Evolutionary conservation across 805 yeast genomes (phyloP).

Genomic region (Lipomyces mesembrius): DNA sequence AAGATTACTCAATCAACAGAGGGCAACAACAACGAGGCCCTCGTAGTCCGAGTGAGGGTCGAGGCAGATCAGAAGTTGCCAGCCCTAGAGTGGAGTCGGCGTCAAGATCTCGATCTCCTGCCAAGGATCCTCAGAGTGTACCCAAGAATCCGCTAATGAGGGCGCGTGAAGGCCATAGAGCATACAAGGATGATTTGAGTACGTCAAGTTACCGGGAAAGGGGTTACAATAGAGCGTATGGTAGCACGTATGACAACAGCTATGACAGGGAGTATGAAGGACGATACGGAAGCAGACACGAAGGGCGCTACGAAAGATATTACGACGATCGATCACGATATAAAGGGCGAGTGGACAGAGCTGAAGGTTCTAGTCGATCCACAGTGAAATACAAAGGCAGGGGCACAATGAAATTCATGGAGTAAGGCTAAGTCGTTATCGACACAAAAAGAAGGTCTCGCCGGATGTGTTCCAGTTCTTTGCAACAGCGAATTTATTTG

Average conservation of each 20-base stretch:
- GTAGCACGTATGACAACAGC: not conserved
- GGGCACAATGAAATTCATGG: not conserved
- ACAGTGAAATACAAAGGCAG: not conserved
- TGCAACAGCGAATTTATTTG: too few species aligned
- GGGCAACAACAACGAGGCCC: not conserved
- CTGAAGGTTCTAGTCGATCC: not conserved
- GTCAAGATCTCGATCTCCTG: not conserved
- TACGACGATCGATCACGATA: not conserved
- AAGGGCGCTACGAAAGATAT: not conserved
- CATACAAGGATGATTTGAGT: not conserved
- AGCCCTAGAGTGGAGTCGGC: not conserved
- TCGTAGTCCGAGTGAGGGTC: not conserved
- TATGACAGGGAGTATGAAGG: not conserved
- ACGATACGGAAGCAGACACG: not conserved
- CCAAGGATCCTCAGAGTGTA: constrained; percentile 1
- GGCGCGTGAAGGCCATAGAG: not conserved
- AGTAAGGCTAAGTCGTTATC: not conserved
- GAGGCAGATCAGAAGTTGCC: not conserved
- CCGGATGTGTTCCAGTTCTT: not conserved
- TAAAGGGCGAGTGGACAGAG: not conserved
- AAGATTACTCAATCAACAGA: not conserved
- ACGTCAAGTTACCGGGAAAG: not conserved
- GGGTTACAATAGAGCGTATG: not conserved
- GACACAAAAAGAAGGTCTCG: not conserved
- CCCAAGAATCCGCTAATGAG: constrained; percentile 1